These are phyloP conservation scores for Fragilaria crotonensis DNA, from an alignment of 108 stramenopile genomes.

Conservation along the genomic window DNA sequence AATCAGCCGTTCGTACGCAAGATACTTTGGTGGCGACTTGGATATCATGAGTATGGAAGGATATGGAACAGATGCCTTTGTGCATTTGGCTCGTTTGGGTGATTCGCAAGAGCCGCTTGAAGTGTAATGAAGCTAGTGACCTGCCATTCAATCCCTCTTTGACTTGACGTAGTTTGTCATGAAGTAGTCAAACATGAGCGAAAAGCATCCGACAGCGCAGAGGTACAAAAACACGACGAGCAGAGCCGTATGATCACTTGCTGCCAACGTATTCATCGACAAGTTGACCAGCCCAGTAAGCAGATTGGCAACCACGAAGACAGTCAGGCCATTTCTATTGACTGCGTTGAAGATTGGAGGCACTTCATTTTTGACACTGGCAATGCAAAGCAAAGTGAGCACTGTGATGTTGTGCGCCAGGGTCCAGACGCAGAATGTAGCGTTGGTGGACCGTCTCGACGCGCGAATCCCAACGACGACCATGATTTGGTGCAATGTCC, in stretches of 20 bases:
- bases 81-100: slow-evolving; percentile 82
- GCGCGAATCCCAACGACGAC: slow-evolving; percentile 27
- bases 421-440: slow-evolving; percentile 61
- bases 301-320: slow-evolving; percentile 85
- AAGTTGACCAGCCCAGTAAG: slow-evolving; percentile 85
- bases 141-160: not conserved
- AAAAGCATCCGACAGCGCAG: slow-evolving; percentile 30
- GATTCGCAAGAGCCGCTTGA: slow-evolving; percentile 78
- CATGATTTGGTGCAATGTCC: slow-evolving; percentile 26
- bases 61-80: slow-evolving; percentile 99
- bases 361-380: slow-evolving; percentile 2
- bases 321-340: slow-evolving; percentile 72
- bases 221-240: slow-evolving; percentile 52
- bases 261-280: slow-evolving; percentile 66
- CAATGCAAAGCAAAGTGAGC: slow-evolving; percentile 28
- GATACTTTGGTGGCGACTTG: slow-evolving; percentile 91
- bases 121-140: slow-evolving; percentile 24
- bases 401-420: slow-evolving; percentile 54
- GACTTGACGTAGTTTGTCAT: not conserved
- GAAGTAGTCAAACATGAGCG: slow-evolving; percentile 16
- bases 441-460: slow-evolving; percentile 79
- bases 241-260: slow-evolving; percentile 42
- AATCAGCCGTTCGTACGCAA: slow-evolving; percentile 74
- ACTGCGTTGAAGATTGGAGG: slow-evolving; percentile 46
- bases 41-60: slow-evolving; percentile 92